Base-by-base conservation (phyloP, 2,329 filamentous ascomycete genomes). In the Pyricularia sp. region DNA sequence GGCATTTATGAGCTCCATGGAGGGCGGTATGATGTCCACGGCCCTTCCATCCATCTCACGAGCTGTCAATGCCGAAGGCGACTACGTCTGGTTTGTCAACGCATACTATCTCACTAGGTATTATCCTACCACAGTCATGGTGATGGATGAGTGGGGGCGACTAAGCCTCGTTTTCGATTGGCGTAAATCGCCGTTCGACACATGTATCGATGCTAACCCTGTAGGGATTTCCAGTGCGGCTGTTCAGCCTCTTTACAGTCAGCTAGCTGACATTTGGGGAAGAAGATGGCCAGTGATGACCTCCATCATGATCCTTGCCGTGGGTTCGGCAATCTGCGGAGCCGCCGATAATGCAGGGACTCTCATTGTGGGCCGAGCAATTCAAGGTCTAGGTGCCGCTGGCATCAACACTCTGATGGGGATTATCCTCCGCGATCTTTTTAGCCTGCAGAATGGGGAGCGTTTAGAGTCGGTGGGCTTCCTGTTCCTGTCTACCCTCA, bases 161-260 rank as follows among this genome's bases (percentile, higher is more conserved):
- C n/a, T n/a, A n/a, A n/a, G n/a, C n/a, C n/a, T n/a, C n/a, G n/a
- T n/a, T n/a, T n/a, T n/a, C n/a, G n/a, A n/a, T n/a, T n/a, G n/a
- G n/a, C n/a, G n/a, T n/a, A n/a, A n/a, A n/a, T n/a, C n/a, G n/a
- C n/a, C n/a, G n/a, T n/a, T n/a, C n/a, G n/a, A n/a, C n/a, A n/a
- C n/a, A n/a, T n/a, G n/a, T n/a, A n/a, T 64, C 11, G 31, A 50
- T 26, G 9, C 63, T 69, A 17, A 67, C 59, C n/a, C 28, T 28
- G 30, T 2, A 9, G 1, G 50, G n/a, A n/a, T 55, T 68, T 58
- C 33, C 4, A 72, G 73, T 20, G 68, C 73, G 10, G 79, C 80
- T 1, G 75, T 85, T 1, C 83, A 84, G 67, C 85, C 85, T 0
- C 71, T 86, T 0, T 82, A 81, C 61, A 83, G 83, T 0, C 83